Conservation (phyloP, 1,284 basidiomycete species). For the Cerrena zonata region DNA sequence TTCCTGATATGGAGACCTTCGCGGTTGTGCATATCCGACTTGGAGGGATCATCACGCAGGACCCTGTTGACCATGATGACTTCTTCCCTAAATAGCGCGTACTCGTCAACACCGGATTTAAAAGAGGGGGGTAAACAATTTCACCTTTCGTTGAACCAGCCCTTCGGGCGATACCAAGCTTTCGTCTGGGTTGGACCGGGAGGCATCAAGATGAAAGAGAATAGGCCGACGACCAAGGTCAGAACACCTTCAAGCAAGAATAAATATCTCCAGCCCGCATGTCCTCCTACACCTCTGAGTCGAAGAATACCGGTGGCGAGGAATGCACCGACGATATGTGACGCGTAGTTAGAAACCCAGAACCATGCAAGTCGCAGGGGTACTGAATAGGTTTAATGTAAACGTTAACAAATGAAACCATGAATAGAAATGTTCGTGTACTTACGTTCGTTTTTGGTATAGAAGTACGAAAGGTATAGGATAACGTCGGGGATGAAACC, state of each 20-base stretch:
- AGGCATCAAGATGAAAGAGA: slow-evolving; percentile 66
- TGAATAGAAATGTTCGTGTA: neutral
- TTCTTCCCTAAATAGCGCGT: slow-evolving; percentile 26
- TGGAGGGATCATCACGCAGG: slow-evolving; percentile 67
- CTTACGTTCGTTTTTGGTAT: slow-evolving; percentile 53
- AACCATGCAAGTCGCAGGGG: slow-evolving; percentile 63
- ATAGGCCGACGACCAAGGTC: slow-evolving; percentile 52
- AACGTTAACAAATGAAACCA: neutral
- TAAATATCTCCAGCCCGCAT: slow-evolving; percentile 54
- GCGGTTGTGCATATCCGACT: slow-evolving; percentile 77
- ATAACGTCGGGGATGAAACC: slow-evolving; percentile 63
- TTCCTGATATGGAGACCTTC: slow-evolving; percentile 54
- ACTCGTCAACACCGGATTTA: neutral
- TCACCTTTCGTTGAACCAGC: slow-evolving; percentile 58
- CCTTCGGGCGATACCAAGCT: slow-evolving; percentile 59
- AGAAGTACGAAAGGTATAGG: slow-evolving; percentile 67
- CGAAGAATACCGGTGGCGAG: slow-evolving; percentile 59
- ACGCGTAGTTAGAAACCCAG: slow-evolving; percentile 58
- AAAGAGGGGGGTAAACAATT: neutral
- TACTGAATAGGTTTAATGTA: slow-evolving; percentile 24
- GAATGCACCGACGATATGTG: slow-evolving; percentile 52
- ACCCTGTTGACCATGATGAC: slow-evolving; percentile 46
- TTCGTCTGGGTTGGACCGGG: slow-evolving; percentile 64
- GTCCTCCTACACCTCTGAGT: slow-evolving; percentile 51
- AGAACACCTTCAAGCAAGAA: slow-evolving; percentile 52